Evolutionary conservation across 805 yeast species (phyloP).

Genomic region (Cyberlindnera bimundalis): DNA sequence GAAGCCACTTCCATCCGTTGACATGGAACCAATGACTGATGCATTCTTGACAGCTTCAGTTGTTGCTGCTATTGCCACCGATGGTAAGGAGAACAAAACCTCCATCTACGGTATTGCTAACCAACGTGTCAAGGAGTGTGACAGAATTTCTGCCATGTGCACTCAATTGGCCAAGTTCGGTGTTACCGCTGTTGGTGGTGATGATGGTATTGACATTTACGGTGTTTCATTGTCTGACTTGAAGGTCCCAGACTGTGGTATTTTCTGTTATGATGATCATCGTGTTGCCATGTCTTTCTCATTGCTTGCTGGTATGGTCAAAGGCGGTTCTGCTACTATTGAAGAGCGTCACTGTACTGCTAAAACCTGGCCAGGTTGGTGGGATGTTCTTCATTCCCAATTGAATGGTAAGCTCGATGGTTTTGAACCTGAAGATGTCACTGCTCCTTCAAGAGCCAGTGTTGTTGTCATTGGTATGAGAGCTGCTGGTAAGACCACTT

Average conservation of each 20-base stretch:
- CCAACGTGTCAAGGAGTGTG: slow-evolving; percentile 97
- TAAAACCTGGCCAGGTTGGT: slow-evolving; percentile 99
- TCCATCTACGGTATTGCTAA: slow-evolving; percentile 94
- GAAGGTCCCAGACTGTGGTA: slow-evolving; percentile 57
- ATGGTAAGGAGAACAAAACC: slow-evolving; percentile 46
- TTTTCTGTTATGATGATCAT: slow-evolving; percentile 88
- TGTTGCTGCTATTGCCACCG: slow-evolving; percentile 87
- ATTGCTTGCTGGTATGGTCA: slow-evolving; percentile 70
- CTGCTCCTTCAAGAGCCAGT: slow-evolving; percentile 39
- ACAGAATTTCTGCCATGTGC: slow-evolving; percentile 94
- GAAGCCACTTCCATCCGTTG: slow-evolving; percentile 69
- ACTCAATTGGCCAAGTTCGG: slow-evolving; percentile 87
- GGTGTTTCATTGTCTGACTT: slow-evolving; percentile 58
- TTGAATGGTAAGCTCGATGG: slow-evolving; percentile 72
- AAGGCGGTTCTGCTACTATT: slow-evolving; percentile 54
- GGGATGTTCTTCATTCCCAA: slow-evolving; percentile 81
- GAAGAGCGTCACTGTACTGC: slow-evolving; percentile 91
- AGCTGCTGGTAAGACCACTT: slow-evolving; percentile 93
- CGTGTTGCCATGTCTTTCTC: slow-evolving; percentile 98
- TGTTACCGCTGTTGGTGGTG: slow-evolving; percentile 76
- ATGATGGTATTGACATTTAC: slow-evolving; percentile 86
- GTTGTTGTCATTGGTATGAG: slow-evolving; percentile 93
- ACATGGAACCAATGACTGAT: slow-evolving; percentile 99
- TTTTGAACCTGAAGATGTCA: slow-evolving; percentile 43
- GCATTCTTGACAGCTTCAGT: slow-evolving; percentile 96